Evolutionary conservation across 2,329 filamentous ascomycete genomes (phyloP), one percentile per base, ranked within the genome.

Genomic region (Cryphonectria radicalis): DNA sequence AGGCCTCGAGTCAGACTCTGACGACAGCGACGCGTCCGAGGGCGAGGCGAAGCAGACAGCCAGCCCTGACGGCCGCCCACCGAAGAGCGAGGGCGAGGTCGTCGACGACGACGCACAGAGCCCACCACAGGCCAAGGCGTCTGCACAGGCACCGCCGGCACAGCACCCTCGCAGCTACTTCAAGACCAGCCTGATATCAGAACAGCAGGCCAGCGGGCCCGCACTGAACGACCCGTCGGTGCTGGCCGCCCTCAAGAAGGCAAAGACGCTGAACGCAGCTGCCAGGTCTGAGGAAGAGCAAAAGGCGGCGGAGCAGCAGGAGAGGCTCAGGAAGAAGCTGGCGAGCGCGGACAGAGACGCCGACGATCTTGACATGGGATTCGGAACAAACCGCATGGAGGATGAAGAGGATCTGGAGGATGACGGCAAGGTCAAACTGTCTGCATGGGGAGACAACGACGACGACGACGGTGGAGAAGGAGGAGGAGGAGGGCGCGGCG

Each of bases 351-450:
- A 93, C 75, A 89, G 95, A 64, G 95, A 98, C 79, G 90, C 94
- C 64, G 91, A 95, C 70, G 95, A 99, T 81, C 88, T 99, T 82
- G 96, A 99, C 78, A 89, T 98, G 85, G 95, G 95, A 72, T 98
- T 99, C 78, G 96, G 96, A 46, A 93, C 91, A 28, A 96, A 92
- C 77, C 88, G 95, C 40, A 91, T 93, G 77, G 94, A 93, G 68
- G 96, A 98, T 77, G 94, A 95, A 66, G 95, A 95, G 72, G 95
- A 97, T 74, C 88, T 92, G 74, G 93, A 94, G 57, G 86, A 87
- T 32, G 83, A 82, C 78, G 85, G 84, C 60, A 90, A 87, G 75
- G 82, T 93, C 74, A 93, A 92, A 82, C 80, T 95, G 69, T 90
- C 89, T 55, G 83, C 89, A 76, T 93, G 93, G 85, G 88, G 84